phyloP scores from a whole-genome alignment of 75 land plant species.

The Picea sitchensis region DNA sequence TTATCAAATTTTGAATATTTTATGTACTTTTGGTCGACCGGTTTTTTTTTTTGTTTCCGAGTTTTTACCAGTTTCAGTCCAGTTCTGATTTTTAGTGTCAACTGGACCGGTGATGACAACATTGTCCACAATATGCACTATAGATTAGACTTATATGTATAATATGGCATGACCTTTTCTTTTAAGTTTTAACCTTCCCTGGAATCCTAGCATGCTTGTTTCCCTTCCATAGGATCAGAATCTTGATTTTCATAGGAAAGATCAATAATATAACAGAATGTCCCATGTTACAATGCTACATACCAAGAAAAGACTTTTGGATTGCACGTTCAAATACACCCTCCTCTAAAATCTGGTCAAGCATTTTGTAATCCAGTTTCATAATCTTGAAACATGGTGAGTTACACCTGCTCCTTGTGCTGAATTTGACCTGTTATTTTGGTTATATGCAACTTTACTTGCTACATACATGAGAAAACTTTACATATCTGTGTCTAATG shows the following conservation, averaged over 20 bases:
- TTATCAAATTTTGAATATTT: no score
- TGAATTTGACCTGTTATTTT: conserved; percentile 56
- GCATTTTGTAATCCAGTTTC: conserved; percentile 64
- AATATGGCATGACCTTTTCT: not conserved
- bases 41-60: no score
- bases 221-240: no score
- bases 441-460: no score
- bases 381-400: conserved; percentile 94
- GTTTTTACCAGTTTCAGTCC: no score
- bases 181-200: not conserved
- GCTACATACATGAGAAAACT: no score
- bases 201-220: not conserved
- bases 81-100: no score
- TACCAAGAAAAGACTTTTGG: conserved; percentile 92
- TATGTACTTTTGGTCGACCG: no score
- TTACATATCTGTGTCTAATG: no score
- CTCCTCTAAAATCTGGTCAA: conserved; percentile 45
- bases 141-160: not conserved
- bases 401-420: conserved; percentile 98
- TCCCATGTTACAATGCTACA: not conserved
- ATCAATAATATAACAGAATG: not conserved
- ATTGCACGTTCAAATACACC: conserved; percentile 81
- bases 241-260: not conserved
- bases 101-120: no score
- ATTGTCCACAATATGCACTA: no score